Evolutionary conservation across 306 rosid species (phyloP).

Genomic region (Neltuma alba): DNA sequence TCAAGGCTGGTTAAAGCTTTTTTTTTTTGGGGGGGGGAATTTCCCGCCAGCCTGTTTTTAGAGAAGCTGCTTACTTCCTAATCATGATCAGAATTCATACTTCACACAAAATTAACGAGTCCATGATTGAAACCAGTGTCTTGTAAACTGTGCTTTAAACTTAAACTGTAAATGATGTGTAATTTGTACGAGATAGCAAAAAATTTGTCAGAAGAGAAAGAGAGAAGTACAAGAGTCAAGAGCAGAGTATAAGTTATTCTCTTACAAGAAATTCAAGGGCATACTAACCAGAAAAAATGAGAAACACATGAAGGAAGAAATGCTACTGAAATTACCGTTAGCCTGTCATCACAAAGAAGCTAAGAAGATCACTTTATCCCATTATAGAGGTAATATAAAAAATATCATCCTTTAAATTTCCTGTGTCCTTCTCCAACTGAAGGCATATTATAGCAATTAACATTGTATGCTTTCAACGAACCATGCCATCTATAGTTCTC

Average conservation of each 20-base stretch:
- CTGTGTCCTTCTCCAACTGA: background rate
- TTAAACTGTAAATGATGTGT: background rate
- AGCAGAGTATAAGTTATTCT: slow-evolving; percentile 5
- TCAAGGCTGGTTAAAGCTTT: background rate
- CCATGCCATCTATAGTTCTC: slow-evolving; percentile 27
- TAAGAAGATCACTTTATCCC: slow-evolving; percentile 14
- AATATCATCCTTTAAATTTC: background rate
- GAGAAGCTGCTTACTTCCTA: background rate
- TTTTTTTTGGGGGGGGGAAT: background rate
- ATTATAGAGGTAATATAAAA: background rate
- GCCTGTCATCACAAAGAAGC: slow-evolving; percentile 6
- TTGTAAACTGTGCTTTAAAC: background rate
- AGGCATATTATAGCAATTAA: background rate
- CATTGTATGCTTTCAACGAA: slow-evolving; percentile 15
- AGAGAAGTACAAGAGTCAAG: slow-evolving; percentile 17
- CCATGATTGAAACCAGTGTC: background rate
- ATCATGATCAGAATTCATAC: background rate
- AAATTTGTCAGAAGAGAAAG: slow-evolving; percentile 23
- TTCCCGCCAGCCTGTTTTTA: background rate
- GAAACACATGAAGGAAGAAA: slow-evolving; percentile 18
- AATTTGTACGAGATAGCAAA: slow-evolving; percentile 22
- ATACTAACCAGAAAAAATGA: slow-evolving; percentile 10
- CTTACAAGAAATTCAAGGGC: background rate
- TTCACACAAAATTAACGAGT: background rate
- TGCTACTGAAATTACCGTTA: slow-evolving; percentile 12